Conservation (phyloP, 2,329 filamentous ascomycete genomes). For the Dactylellina leptospora region DNA sequence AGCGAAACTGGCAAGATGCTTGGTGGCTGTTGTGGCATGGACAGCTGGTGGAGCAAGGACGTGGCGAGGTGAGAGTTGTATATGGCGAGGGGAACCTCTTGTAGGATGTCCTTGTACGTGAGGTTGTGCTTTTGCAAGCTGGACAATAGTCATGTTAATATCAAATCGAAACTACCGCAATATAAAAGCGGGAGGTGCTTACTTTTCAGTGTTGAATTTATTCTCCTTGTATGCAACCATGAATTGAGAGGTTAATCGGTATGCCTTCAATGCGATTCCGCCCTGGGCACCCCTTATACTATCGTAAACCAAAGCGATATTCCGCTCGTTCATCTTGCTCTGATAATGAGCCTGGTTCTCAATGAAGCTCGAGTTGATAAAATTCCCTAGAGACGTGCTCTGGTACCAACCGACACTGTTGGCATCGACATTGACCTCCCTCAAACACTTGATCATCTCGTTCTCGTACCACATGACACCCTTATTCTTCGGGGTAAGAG, state of each 20-base stretch:
- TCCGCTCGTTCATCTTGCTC: constrained; percentile 85
- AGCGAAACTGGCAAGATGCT: constrained; percentile 62
- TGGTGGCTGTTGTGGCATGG: constrained; percentile 80
- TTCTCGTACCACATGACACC: constrained; percentile 86
- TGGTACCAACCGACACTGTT: constrained; percentile 99
- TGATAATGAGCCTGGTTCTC: constrained; percentile 99
- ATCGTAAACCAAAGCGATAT: constrained; percentile 90
- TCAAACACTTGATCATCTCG: constrained; percentile 96
- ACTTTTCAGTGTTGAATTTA: constrained; percentile 88
- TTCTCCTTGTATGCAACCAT: constrained; percentile 93
- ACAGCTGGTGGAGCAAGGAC: constrained; percentile 89
- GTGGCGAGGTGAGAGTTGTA: constrained; percentile 98
- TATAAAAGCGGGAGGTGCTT: constrained; percentile 64
- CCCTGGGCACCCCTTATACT: constrained; percentile 94
- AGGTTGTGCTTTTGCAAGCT: constrained; percentile 95
- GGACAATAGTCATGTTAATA: constrained; percentile 55
- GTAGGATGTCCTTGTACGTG: constrained; percentile 89
- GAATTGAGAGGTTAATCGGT: constrained; percentile 85
- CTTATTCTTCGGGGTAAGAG: constrained; percentile 90
- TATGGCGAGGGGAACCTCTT: constrained; percentile 86
- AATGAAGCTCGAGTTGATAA: constrained; percentile 91
- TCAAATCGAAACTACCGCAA: constrained; percentile 16
- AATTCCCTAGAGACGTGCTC: constrained; percentile 98
- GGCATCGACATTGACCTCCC: constrained; percentile 97
- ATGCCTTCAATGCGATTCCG: constrained; percentile 85